Conservation (phyloP, 805 yeast genomes). For the Cyberlindnera saturnus region DNA sequence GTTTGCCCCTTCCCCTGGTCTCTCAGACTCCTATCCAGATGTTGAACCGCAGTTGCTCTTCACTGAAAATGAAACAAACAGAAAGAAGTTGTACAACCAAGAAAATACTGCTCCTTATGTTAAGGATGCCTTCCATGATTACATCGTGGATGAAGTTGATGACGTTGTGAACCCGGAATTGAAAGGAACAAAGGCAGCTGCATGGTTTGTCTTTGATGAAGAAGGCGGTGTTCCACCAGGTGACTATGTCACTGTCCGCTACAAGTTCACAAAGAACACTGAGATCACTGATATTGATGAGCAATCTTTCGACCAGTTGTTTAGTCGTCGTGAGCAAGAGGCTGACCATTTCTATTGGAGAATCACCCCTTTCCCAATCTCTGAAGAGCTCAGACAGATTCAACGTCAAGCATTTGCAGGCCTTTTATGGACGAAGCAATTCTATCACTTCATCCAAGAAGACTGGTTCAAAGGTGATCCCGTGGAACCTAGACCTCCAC, state of each 20-base stretch:
- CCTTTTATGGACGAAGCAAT: constrained; percentile 88
- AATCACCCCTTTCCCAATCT: constrained; percentile 76
- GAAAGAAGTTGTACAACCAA: constrained; percentile 57
- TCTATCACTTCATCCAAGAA: constrained; percentile 76
- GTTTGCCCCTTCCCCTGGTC: constrained; percentile 83
- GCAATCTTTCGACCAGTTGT: constrained; percentile 60
- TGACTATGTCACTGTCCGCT: constrained; percentile 79
- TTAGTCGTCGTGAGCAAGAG: constrained; percentile 71
- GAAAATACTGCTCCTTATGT: constrained; percentile 47
- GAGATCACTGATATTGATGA: constrained; percentile 43
- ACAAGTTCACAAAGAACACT: constrained; percentile 48
- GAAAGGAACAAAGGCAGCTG: constrained; percentile 78
- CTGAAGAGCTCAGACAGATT: constrained; percentile 71
- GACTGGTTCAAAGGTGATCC: constrained; percentile 91
- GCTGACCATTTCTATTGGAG: constrained; percentile 93
- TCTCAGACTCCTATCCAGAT: constrained; percentile 49
- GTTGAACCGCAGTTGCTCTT: constrained; percentile 72
- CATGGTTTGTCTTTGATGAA: constrained; percentile 74
- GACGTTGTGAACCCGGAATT: constrained; percentile 64
- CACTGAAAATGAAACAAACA: constrained; percentile 87
- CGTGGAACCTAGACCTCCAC: constrained; percentile 69
- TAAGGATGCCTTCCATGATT: constrained; percentile 91
- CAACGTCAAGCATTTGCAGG: constrained; percentile 96
- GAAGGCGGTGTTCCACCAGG: constrained; percentile 80
- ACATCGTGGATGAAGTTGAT: constrained; percentile 53